Base-by-base conservation (phyloP, 495 filamentous ascomycete species). In the Geopyxis carbonaria region DNA sequence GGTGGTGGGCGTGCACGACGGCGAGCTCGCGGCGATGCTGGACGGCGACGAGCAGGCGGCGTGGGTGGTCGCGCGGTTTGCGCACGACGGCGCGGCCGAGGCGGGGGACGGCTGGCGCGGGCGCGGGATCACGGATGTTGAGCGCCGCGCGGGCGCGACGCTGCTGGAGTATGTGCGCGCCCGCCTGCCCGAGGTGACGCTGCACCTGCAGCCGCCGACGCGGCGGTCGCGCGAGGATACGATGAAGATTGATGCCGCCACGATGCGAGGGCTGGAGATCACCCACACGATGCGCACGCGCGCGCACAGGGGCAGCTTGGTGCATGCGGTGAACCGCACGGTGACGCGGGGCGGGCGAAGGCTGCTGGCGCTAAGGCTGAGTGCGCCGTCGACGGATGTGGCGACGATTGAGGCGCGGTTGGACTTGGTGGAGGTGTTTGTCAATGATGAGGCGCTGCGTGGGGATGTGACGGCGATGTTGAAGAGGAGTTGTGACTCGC, bases 221-320 rank as follows among this genome's bases (percentile, higher is more conserved):
- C 73, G 78, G 30, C 68, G 78, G 38, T 72, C 78, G 32, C 59
- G 67, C 27, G 63, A 78, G 42, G 73, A 92, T 44, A 74, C 76
- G 33, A 87, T 99, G 82, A 66, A 57, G 20, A 89, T 99, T 45
- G 91, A 99, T 59, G 81, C 78, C 40, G 87, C 82, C 46, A 92
- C 76, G 38, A 68, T 99, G 67, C 69, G 80, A 34, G 80, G 82
- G 1, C 64, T 99, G 11, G 89, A 99, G 57, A 84, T 99, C 40
- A 70, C 80, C 31, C 69, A 73, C 45, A 93, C 89, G 0, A 67
- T 91, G 14, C 66, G 78, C 38, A 86, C 94, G 49, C 64, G 67
- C n/a, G 42, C 50, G 0, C 74, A 72, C 13, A 75, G 76, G 49
- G 89, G 89, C 1, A 94, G 85, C 47, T 59, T 99, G 24, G 62